Evolutionary conservation across 768 basidiomycete species (phyloP), one percentile per base, ranked within the genome.

Genomic region (Phallus indusiatus): DNA sequence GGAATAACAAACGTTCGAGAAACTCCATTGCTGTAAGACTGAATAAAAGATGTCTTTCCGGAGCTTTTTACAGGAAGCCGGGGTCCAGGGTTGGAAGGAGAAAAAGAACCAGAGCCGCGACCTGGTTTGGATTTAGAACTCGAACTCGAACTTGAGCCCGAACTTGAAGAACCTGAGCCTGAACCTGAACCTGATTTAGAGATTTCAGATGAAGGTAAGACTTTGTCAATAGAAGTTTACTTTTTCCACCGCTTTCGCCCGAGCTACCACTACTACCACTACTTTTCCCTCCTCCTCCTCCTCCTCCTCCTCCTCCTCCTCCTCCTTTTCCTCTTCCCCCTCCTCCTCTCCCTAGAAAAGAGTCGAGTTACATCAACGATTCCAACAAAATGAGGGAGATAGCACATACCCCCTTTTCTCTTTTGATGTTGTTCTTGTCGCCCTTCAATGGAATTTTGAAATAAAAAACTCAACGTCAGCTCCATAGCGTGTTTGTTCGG

Each of bases 1-100:
- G 80, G 72, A 37, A 83, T 81, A 0, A 71, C 68, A 1, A 64
- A 55, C 0, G 59, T 10, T 1, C 20, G 61, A 22, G 74, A 70
- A 1, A 73, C 73, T 1, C 75, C 75, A 16, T 34, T 20, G 1
- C 73, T 70, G 58, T 73, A 76, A 0, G 71, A 51, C 35, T 37
- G 55, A 36, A 28, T 48, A 59, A 28, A 17, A 33, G 1, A 35
- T 16, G 22, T 37, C 16, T 14, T 35, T 6, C 57, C 56, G 14
- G 48, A 50, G n/a, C 46, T 16, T 9, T 6, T 46, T n/a, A 57
- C 24, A 6, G 61, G 33, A 53, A 53, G 33, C 8, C 56, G 37
- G 5, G 61, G 33, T 5, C 55, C 37, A 22, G 22, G 22, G 10
- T 16, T 12, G 4, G 11, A 51, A 18, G 22, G 16, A 22, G 50